Base-by-base conservation (phyloP, 2,329 filamentous ascomycete species). In the Thermomyces lanuginosus region DNA sequence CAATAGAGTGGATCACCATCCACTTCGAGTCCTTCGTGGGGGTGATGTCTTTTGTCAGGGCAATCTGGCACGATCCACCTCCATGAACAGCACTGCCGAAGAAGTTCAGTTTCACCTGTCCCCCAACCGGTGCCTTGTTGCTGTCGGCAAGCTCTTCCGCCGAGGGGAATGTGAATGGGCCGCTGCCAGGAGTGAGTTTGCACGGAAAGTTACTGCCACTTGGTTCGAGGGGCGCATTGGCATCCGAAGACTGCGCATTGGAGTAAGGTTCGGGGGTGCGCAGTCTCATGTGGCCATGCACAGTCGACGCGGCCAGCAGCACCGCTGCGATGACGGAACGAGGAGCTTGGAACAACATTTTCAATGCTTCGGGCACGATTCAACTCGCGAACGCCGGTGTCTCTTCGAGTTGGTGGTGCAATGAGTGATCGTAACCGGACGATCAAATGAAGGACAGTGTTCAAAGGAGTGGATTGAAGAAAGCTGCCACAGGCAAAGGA, bases 21-120 rank as follows among this genome's bases (percentile, higher is more conserved):
- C 77, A 98, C 12, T 67, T 64, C 0, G 70, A 76, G 38, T 67
- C 51, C 37, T 66, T 68, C 14, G 68, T 73, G 1, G 83, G 73
- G 8, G 64, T 56, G 7, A 63, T 58, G 39, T 93, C 86, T 10
- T 78, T 82, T 0, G 84, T 89, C 41, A 98, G 59, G 6, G 76
- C 77, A 31, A 95, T 57, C 43, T 98, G 89, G 58, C 89, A 95
- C 0, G 81, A 91, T 0, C 89, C 89, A 28, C 89, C 89, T 10
- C 84, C 84, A 40, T 98, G 89, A 0, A 75, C 71, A 2, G 83
- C 84, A 25, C 63, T 58, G 18, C 83, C 84, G 0, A 56, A 56
- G 51, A 92, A 80, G 0, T 55, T 50, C 1, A 93, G 61, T 0
- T 57, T 48, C 41, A 77, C 69, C 0, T 50, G 36, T 4, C 67